Evolutionary conservation across 441 rosid species (phyloP).

Genomic region (Erysimum pusillum): DNA sequence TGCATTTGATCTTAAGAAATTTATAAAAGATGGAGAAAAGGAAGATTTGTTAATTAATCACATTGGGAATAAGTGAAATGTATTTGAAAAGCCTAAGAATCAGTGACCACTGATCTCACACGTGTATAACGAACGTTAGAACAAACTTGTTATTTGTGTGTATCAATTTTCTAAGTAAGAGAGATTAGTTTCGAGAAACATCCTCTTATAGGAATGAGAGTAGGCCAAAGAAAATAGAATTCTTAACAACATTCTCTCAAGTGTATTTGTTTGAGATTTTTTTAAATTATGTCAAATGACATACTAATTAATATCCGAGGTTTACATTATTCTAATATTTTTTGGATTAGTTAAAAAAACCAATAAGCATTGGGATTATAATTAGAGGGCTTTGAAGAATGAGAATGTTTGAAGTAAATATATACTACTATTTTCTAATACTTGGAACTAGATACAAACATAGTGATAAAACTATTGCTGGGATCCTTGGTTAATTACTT

Average conservation of each 20-base stretch:
- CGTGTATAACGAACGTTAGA: conserved; percentile 29
- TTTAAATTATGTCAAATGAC: conserved; percentile 7
- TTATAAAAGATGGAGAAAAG: conserved; percentile 30
- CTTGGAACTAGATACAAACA: conserved; percentile 34
- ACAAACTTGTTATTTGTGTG: not conserved
- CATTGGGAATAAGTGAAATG: conserved; percentile 42
- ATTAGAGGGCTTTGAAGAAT: conserved; percentile 22
- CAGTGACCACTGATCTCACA: conserved; percentile 44
- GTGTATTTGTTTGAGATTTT: conserved; percentile 26
- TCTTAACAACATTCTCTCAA: conserved; percentile 44
- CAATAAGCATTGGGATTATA: conserved; percentile 42
- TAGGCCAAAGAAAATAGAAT: conserved; percentile 23
- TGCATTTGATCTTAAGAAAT: conserved; percentile 5
- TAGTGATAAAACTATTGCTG: not conserved
- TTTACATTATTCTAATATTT: conserved; percentile 10
- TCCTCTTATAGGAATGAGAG: conserved; percentile 44
- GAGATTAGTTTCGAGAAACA: conserved; percentile 45
- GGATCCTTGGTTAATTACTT: conserved; percentile 19
- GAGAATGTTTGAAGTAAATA: conserved; percentile 25
- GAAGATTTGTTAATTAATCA: conserved; percentile 18
- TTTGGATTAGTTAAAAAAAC: conserved; percentile 24
- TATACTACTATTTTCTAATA: conserved; percentile 24
- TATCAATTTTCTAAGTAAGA: conserved; percentile 30
- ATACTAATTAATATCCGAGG: conserved; percentile 20
- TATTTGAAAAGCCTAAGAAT: conserved; percentile 41